Percentiles rank a stretch among this genome's conserved stretches.
Evolutionary conservation across 176 grass and related monocot species (phyloP).

Genomic region (Phyllostachys edulis): DNA sequence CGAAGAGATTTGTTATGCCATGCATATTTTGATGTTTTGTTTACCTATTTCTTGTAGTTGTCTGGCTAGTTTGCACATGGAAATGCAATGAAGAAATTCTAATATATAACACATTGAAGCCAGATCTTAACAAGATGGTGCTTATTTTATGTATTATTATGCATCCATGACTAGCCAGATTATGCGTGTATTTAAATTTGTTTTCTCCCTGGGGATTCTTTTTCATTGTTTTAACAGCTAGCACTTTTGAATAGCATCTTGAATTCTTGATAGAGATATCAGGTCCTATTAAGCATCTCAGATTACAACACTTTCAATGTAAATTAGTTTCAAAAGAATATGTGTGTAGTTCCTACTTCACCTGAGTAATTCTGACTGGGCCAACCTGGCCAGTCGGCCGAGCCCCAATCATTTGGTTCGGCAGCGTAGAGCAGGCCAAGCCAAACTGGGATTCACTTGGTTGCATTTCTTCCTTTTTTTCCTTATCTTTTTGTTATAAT

Average conservation of each 20-base stretch:
- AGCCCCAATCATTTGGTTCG: neutral
- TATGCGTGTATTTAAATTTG: neutral
- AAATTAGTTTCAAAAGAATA: neutral
- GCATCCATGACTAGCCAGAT: neutral
- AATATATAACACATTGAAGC: neutral
- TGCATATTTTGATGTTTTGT: conserved; percentile 8
- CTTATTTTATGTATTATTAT: neutral
- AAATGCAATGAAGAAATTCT: neutral
- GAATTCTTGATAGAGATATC: neutral
- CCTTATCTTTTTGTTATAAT: conserved; percentile 13
- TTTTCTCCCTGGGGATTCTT: neutral
- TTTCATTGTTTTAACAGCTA: neutral
- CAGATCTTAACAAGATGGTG: neutral
- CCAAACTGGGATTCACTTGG: neutral
- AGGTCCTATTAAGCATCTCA: neutral
- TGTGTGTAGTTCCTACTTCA: neutral
- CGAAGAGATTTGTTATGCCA: neutral
- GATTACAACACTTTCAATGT: neutral
- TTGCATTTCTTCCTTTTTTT: neutral
- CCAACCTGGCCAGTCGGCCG: neutral
- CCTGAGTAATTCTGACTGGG: neutral
- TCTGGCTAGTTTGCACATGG: neutral
- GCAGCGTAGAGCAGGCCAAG: neutral
- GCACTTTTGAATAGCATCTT: neutral
- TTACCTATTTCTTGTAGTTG: neutral